phyloP scores from a whole-genome alignment of 139 green algal species.

The Limnomonas spitsbergensis region DNA sequence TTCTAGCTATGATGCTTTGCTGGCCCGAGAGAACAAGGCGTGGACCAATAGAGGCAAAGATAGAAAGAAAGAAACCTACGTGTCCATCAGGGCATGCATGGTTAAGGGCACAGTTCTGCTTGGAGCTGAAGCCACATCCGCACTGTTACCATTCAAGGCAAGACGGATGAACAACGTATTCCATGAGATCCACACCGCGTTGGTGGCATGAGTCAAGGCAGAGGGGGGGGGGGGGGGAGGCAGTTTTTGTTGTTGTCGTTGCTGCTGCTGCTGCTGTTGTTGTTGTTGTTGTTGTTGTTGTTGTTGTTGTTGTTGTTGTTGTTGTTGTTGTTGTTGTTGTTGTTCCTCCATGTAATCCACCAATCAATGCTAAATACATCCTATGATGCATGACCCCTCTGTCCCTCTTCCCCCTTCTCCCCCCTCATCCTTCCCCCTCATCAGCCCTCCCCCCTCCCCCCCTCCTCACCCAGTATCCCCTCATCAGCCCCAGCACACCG shows the following conservation, averaged over 20 bases:
- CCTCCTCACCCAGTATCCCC: conserved; percentile 40
- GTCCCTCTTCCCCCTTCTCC: no score
- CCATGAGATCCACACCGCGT: conserved; percentile 79
- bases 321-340: no score
- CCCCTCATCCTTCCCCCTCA: neutral
- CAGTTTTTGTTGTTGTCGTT: neutral
- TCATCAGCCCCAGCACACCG: conserved; percentile 33
- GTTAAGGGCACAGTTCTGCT: no score
- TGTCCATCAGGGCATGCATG: no score
- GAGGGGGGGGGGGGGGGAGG: neutral
- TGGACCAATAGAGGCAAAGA: no score
- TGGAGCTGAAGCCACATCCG: no score
- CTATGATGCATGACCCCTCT: no score
- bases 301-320: neutral
- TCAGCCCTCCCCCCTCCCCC: neutral
- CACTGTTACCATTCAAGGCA: no score
- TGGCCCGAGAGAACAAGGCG: no score
- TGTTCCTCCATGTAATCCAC: neutral
- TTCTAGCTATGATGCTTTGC: no score
- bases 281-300: neutral
- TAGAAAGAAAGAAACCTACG: no score
- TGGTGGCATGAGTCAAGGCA: conserved; percentile 52
- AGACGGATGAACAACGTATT: conserved; percentile 79
- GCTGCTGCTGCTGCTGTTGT: neutral
- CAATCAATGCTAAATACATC: neutral